phyloP scores from a whole-genome alignment of 805 yeast species.

The Hanseniaspora pseudoguilliermondii region DNA sequence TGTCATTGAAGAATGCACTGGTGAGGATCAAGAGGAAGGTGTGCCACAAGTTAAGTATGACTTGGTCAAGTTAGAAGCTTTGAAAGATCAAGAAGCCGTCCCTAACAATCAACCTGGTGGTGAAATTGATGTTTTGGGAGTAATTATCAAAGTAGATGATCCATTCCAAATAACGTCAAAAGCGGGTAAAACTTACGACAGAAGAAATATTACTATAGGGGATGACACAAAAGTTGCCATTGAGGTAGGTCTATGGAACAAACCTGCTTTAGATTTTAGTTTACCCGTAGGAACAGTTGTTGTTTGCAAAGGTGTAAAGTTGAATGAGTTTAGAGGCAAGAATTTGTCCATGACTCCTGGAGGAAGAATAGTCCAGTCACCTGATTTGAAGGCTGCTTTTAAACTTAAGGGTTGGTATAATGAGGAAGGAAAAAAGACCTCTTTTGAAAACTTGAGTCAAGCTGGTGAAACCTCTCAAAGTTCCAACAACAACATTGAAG shows the following conservation, averaged over 20 bases:
- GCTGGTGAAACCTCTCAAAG: slow-evolving; percentile 28
- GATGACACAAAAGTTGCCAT: slow-evolving; percentile 72
- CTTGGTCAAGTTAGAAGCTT: slow-evolving; percentile 54
- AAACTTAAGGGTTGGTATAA: slow-evolving; percentile 92
- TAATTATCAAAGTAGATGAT: slow-evolving; percentile 63
- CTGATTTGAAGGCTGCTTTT: slow-evolving; percentile 81
- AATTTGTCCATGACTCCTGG: slow-evolving; percentile 67
- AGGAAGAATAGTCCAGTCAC: slow-evolving; percentile 65
- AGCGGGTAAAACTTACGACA: slow-evolving; percentile 83
- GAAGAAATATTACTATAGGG: slow-evolving; percentile 77
- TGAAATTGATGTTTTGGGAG: slow-evolving; percentile 76
- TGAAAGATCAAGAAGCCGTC: slow-evolving; percentile 46
- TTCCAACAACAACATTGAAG: slow-evolving; percentile 28
- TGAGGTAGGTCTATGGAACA: slow-evolving; percentile 81
- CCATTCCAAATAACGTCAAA: slow-evolving; percentile 70
- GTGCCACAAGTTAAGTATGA: slow-evolving; percentile 73
- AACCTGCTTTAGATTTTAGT: slow-evolving; percentile 64
- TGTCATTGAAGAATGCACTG: slow-evolving; percentile 53
- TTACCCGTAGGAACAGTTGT: slow-evolving; percentile 69
- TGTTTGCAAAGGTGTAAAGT: slow-evolving; percentile 82
- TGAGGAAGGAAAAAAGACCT: slow-evolving; percentile 52
- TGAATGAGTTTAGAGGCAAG: slow-evolving; percentile 80
- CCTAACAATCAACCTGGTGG: slow-evolving; percentile 36
- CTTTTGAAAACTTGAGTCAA: slow-evolving; percentile 48
- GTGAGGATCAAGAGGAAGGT: slow-evolving; percentile 35